Base-by-base conservation (phyloP, 2,329 filamentous ascomycete species). In the Trichoderma citrinoviride region DNA sequence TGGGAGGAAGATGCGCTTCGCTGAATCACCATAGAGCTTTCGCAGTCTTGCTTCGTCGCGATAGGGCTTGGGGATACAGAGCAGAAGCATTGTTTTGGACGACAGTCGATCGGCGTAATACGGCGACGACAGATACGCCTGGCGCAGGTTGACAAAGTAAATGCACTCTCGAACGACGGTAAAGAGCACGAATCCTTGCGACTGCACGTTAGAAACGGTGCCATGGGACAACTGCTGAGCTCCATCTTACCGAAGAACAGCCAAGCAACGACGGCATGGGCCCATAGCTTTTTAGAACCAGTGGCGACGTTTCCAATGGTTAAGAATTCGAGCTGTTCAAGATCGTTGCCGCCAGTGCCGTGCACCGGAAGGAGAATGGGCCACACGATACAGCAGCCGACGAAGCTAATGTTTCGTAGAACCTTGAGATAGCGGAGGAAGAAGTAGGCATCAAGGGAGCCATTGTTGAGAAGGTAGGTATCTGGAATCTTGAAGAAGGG, bases 401-500 rank as follows among this genome's bases (percentile, higher is more conserved):
- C 89, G 52, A 98, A 85, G 77, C 90, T 93, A 69, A 96, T 90
- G 66, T 89, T 89, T 73, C 93, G 92, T 68, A 98, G 79, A 73
- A 94, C 72, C 53, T 78, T 79, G 63, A 80, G 71, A 62, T 78
- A 97, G 41, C 94, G 92, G 29, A 98, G 82, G 75, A 96, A 92
- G 58, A 98, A 87, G 77, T 94, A 98, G 37, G 90, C 91, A 75
- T 99, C 94, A 68, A 99, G 85, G 0, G 93, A 96, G 75, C 94
- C 92, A 79, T 97, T 92, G 72, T 95, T 91, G 23, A 98, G 85
- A 27, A 93, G 87, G 73, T 91, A 92, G 46, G 88, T 87, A 74
- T 98, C 93, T 3, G 85, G 84, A 49, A 85, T 83, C 70, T 83
- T 84, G 79, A 86, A 89, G 77, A 92, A 90, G 14, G 83, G 80